Evolutionary conservation across 306 rosid genomes (phyloP), one percentile per base, ranked within the genome.

Genomic region (Canavalia ensiformis): DNA sequence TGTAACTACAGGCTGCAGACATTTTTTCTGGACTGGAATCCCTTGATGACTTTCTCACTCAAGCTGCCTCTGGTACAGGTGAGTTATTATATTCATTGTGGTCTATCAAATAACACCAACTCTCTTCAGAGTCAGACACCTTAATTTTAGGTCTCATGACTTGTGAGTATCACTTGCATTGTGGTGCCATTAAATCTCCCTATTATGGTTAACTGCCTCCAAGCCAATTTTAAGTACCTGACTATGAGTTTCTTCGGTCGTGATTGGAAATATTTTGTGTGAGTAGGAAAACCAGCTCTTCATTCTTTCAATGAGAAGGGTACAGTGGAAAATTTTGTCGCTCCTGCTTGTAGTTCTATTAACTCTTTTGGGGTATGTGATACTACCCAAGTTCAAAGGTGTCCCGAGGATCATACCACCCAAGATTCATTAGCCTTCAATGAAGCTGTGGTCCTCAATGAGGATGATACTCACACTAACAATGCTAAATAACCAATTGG

Each of bases 11-110:
- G 99, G 83, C 78, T 80, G 88, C 82, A 11, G 90, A 90, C 81
- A 77, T 93, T 67, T 88, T 85, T 69, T 86, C 84, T 13, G 95
- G 82, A 67, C 81, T 90, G 83, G 94, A 91, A 75, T 86, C 54
- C 60, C 88, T 91, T 74, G 94, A 84, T 79, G 91, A 83, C 82
- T 65, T 83, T 83, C 81, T 77, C 76, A 31, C 85, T 70, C 91
- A 88, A 73, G 75, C 85, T 56, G 60, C 82, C 25, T 60, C 82
- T 63, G 85, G 68, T 82, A 67, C 82, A 82, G 81, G 89, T 86
- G 83, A 85, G 62, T 80, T 31, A 59, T 80, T 29, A 72, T 62
- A 59, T 39, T n/a, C 64, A 8, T 44, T 69, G 64, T 67, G n/a
- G 34, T 55, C 37, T 75, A 75, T 45, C 59, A 55, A 86, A 41